These are phyloP conservation scores for Aspergillus affinis DNA, from an alignment of 495 filamentous ascomycete species.

Conservation along the genomic window DNA sequence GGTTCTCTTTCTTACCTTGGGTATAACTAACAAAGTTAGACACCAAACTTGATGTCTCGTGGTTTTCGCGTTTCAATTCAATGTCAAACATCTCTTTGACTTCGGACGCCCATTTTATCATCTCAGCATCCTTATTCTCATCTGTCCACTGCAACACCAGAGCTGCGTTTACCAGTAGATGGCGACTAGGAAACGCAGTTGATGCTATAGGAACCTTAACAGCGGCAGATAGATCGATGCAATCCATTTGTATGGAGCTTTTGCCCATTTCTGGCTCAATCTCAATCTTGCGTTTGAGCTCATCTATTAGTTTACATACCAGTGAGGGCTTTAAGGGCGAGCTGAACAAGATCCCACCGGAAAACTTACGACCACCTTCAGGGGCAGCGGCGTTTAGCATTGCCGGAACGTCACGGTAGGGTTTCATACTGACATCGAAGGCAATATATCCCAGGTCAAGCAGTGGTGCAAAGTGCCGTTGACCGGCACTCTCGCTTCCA, in stretches of 20 bases:
- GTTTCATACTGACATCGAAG: not conserved
- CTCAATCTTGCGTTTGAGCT: not conserved
- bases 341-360: not conserved
- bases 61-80: not conserved
- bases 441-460: not conserved
- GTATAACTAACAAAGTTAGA: not conserved
- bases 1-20: not conserved
- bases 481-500: not conserved
- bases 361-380: not conserved
- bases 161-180: not conserved
- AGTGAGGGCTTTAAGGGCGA: not conserved
- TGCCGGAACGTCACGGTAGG: not conserved
- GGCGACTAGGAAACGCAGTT: slow-evolving; percentile 1
- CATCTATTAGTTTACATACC: not conserved
- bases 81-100: not conserved
- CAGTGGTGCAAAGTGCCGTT: not conserved
- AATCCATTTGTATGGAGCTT: not conserved
- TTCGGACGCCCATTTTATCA: not conserved
- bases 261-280: not conserved
- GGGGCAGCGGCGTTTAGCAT: not conserved
- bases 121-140: not conserved
- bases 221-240: not conserved
- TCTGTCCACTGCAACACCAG: not conserved
- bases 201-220: not conserved
- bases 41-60: not conserved